Conservation (phyloP, 2,329 filamentous ascomycete genomes). For the Cadophora sp. region DNA sequence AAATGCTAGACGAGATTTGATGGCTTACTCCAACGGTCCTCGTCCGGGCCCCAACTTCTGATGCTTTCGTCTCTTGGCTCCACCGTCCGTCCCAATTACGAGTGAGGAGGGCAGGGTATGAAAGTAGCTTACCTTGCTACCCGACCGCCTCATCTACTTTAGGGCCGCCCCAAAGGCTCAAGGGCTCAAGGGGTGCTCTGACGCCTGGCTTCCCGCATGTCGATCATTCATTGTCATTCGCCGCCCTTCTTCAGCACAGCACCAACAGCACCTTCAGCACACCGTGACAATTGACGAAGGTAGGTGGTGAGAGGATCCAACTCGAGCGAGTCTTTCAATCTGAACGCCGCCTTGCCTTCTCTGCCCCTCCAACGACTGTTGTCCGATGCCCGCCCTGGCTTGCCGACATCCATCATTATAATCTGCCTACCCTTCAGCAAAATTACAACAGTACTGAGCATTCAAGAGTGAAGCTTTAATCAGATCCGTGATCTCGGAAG, state of each 20-base stretch:
- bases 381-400: not conserved
- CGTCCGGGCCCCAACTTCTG: not conserved
- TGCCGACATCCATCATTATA: too few relatives aligned
- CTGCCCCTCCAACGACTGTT: not conserved
- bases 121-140: too few relatives aligned
- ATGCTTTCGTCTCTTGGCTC: not conserved
- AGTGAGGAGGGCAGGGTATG: too few relatives aligned
- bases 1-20: not conserved
- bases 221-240: conserved; percentile 6
- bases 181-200: too few relatives aligned
- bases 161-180: too few relatives aligned
- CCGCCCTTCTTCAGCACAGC: not conserved
- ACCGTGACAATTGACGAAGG: not conserved
- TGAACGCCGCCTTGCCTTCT: too few relatives aligned
- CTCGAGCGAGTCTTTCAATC: not conserved
- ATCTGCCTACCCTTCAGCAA: not conserved
- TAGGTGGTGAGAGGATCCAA: not conserved
- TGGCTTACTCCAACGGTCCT: not conserved
- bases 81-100: conserved; percentile 1
- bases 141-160: not conserved
- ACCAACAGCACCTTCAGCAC: too few relatives aligned
- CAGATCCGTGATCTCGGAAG: not conserved
- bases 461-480: not conserved
- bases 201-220: conserved; percentile 17
- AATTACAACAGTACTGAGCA: not conserved